phyloP scores from a whole-genome alignment of 495 filamentous ascomycete genomes.

The Elasticomyces elasticus region DNA sequence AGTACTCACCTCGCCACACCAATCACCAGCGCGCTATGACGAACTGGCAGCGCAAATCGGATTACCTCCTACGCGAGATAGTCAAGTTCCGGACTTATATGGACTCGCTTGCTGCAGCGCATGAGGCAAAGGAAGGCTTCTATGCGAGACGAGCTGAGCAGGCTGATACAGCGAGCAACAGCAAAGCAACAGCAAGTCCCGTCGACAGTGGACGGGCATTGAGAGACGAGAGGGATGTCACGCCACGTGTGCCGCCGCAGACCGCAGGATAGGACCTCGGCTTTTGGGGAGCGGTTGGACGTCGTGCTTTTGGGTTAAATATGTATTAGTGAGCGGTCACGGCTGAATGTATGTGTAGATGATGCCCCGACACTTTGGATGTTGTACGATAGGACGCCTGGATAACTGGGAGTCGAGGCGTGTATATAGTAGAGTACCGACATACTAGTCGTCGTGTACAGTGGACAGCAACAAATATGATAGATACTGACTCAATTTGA shows the following conservation, averaged over 20 bases:
- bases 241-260: not conserved
- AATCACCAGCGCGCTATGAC: conserved; percentile 75
- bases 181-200: not conserved
- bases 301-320: not conserved
- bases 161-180: not conserved
- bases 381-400: not conserved
- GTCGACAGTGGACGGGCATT: conserved; percentile 1
- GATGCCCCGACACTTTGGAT: not conserved
- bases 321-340: not conserved
- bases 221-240: conserved; percentile 6
- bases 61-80: conserved; percentile 85
- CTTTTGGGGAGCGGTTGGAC: not conserved
- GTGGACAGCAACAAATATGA: no score
- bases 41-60: conserved; percentile 95
- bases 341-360: not conserved
- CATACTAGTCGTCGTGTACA: no score
- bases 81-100: conserved; percentile 95
- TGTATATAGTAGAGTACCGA: no score
- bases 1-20: conserved; percentile 74
- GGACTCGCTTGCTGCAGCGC: conserved; percentile 58
- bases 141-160: conserved; percentile 24
- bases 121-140: conserved; percentile 48
- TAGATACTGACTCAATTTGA: no score
- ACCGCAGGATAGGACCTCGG: not conserved
- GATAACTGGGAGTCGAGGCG: no score